A percentile compares a stretch with the other conserved stretches of the same genome.
Conservation (phyloP, 805 yeast species). For the Teunomyces lycoperdinae region DNA sequence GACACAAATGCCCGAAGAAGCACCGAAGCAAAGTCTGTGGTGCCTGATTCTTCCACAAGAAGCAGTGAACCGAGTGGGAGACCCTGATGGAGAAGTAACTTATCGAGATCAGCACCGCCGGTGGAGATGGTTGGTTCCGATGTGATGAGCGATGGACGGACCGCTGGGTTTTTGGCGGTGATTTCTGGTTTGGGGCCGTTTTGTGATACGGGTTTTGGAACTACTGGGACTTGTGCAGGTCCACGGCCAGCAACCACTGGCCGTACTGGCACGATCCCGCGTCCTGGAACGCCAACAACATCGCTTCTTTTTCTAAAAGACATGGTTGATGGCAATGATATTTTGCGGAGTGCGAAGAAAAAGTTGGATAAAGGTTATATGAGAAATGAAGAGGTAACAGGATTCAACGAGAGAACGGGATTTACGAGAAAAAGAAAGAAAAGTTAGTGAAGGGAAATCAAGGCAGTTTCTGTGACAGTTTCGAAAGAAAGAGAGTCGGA, state of each 20-base stretch:
- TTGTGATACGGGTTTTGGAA: neutral
- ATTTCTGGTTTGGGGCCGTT: neutral
- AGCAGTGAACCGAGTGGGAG: conserved; percentile 74
- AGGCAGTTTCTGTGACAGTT: neutral
- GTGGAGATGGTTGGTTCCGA: conserved; percentile 78
- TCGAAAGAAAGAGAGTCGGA: neutral
- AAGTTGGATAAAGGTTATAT: neutral
- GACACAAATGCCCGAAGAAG: conserved; percentile 67
- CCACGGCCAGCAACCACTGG: conserved; percentile 2
- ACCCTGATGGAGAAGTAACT: conserved; percentile 75
- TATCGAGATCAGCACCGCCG: conserved; percentile 76
- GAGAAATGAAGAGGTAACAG: neutral
- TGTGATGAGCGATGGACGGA: conserved; percentile 73
- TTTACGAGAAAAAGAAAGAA: no score
- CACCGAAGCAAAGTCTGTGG: conserved; percentile 82
- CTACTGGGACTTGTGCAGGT: neutral
- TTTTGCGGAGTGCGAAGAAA: neutral
- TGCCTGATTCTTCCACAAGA: conserved; percentile 77
- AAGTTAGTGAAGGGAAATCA: neutral
- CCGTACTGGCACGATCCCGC: conserved; percentile 4
- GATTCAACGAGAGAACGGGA: neutral
- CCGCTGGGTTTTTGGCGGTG: conserved; percentile 30
- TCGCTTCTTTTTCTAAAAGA: conserved; percentile 45
- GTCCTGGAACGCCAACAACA: conserved; percentile 21
- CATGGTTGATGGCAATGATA: conserved; percentile 18